A percentile compares a stretch with the other conserved stretches of the same genome.
Conservation (phyloP, 2,329 filamentous ascomycete species). For the Annulohypoxylon truncatum region DNA sequence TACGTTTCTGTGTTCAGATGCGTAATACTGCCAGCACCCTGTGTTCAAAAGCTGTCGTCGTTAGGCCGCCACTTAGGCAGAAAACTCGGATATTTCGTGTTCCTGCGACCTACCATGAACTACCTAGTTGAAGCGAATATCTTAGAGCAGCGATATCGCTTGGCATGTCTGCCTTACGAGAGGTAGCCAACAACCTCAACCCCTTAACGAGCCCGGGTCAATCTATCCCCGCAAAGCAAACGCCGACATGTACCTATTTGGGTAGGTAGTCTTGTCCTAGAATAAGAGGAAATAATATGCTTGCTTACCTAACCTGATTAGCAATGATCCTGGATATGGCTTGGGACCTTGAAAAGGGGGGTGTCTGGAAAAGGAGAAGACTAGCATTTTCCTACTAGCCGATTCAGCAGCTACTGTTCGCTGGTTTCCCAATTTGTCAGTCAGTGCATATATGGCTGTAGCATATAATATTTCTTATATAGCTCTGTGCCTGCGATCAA, state of each 20-base stretch:
- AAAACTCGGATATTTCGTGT: background rate
- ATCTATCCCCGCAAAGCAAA: background rate
- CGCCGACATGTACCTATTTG: background rate
- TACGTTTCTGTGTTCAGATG: background rate
- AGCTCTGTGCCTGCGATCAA: constrained; percentile 18
- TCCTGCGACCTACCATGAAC: background rate
- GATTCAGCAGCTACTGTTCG: constrained; percentile 9
- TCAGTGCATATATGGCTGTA: constrained; percentile 1
- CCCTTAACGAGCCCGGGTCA: constrained; percentile 3
- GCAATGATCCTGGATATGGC: background rate
- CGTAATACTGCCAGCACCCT: constrained; percentile 8
- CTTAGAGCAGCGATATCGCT: background rate
- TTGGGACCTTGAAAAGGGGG: constrained; percentile 11
- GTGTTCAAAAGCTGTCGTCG: constrained; percentile 7
- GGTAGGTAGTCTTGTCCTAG: constrained; percentile 1
- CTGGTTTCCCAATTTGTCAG: constrained; percentile 4
- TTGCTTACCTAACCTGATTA: constrained; percentile 30
- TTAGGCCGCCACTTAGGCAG: constrained; percentile 1
- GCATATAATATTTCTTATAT: constrained; percentile 13
- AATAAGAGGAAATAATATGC: background rate
- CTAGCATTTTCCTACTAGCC: background rate
- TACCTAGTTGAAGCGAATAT: constrained; percentile 3
- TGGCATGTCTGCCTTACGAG: constrained; percentile 19
- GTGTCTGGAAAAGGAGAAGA: constrained; percentile 1
- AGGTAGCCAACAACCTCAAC: constrained; percentile 8